These are phyloP conservation scores for Xylariomycetidae sp. DNA, from an alignment of 2,329 filamentous ascomycete species.

Conservation along the genomic window DNA sequence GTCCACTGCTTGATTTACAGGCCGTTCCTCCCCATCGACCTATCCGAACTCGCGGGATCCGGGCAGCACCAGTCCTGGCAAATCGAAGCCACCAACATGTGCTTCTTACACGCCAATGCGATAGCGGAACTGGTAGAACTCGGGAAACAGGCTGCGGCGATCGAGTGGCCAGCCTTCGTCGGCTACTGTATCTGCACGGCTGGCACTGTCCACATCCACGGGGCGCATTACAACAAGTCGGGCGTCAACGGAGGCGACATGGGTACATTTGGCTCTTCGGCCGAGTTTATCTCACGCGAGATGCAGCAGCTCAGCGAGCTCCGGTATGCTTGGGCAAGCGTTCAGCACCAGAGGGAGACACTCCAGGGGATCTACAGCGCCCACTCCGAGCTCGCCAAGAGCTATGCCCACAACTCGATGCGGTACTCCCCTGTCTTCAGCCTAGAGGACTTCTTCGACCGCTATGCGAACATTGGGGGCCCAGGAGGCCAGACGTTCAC, in stretches of 20 bases:
- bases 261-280: constrained; percentile 56
- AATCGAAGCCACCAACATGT: constrained; percentile 83
- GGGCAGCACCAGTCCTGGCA: constrained; percentile 90
- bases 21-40: constrained; percentile 78
- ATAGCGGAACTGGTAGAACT: constrained; percentile 78
- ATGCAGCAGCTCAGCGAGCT: constrained; percentile 76
- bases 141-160: constrained; percentile 64
- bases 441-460: constrained; percentile 80
- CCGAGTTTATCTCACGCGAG: constrained; percentile 69
- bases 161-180: constrained; percentile 83
- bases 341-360: constrained; percentile 74
- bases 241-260: constrained; percentile 39
- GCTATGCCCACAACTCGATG: constrained; percentile 60
- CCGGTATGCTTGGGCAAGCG: constrained; percentile 67
- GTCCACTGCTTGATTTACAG: constrained; percentile 84
- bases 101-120: constrained; percentile 79
- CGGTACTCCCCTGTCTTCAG: constrained; percentile 75
- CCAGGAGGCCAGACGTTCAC: constrained; percentile 52
- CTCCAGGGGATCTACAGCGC: constrained; percentile 71
- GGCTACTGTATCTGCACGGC: constrained; percentile 84
- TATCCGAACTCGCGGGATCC: constrained; percentile 71
- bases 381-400: constrained; percentile 76
- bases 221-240: constrained; percentile 65
- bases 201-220: constrained; percentile 83
- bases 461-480: constrained; percentile 57